A percentile compares a stretch with the other conserved stretches of the same genome.
Conservation (phyloP, 495 filamentous ascomycete genomes). For the Beverwykella pulmonaria region DNA sequence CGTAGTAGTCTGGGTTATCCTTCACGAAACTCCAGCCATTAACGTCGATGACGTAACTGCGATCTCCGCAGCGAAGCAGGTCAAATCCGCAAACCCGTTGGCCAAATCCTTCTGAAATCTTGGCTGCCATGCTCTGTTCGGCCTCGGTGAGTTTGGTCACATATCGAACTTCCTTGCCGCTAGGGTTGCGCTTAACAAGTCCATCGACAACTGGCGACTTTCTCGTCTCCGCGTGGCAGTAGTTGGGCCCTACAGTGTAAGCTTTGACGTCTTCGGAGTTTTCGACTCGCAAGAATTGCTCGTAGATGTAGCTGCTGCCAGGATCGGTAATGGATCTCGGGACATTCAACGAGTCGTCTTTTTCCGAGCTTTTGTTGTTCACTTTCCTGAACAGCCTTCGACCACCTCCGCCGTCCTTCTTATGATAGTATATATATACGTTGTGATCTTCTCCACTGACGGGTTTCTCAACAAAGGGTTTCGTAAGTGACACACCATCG, state of each 20-base stretch:
- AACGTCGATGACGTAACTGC: constrained; percentile 97
- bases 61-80: constrained; percentile 80
- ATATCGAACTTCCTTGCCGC: constrained; percentile 96
- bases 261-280: constrained; percentile 98
- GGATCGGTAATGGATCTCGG: constrained; percentile 80
- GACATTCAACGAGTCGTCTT: constrained; percentile 70
- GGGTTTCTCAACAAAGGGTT: constrained; percentile 98
- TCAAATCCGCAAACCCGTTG: constrained; percentile 97
- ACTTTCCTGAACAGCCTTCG: constrained; percentile 93
- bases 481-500: constrained; percentile 77
- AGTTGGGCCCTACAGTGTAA: constrained; percentile 92
- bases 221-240: constrained; percentile 94
- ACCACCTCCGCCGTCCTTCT: constrained; percentile 80
- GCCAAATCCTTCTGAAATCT: constrained; percentile 89
- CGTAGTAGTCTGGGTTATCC: constrained; percentile 98
- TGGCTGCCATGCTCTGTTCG: constrained; percentile 81
- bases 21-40: constrained; percentile 99
- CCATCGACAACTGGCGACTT: constrained; percentile 98
- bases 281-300: constrained; percentile 93
- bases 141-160: constrained; percentile 81
- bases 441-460: constrained; percentile 99
- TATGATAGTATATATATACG: constrained; percentile 94
- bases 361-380: constrained; percentile 97
- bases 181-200: constrained; percentile 89
- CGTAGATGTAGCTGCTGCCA: constrained; percentile 86